Evolutionary conservation across 352 stramenopile genomes (phyloP).

Genomic region (Phytophthora niederhauseri): DNA sequence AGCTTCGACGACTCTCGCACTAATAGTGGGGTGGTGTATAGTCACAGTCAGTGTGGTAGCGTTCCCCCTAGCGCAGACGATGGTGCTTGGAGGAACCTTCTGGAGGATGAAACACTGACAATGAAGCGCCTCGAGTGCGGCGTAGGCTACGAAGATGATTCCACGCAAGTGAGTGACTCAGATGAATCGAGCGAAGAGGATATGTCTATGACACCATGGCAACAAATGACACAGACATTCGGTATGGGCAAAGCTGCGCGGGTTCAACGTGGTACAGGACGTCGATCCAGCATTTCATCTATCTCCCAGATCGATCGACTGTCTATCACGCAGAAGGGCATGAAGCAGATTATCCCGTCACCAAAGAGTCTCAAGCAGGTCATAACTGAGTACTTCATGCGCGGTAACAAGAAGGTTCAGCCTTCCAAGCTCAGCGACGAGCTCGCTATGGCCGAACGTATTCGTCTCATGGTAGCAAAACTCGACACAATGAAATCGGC

Average conservation of each 20-base stretch:
- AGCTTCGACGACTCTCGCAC: constrained; percentile 26
- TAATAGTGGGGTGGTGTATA: constrained; percentile 6
- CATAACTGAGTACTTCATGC: constrained; percentile 65
- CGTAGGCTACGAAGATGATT: constrained; percentile 79
- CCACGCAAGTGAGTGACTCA: constrained; percentile 84
- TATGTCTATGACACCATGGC: constrained; percentile 82
- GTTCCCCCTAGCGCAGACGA: not conserved
- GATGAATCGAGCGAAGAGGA: constrained; percentile 79
- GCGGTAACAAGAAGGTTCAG: constrained; percentile 75
- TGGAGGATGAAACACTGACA: constrained; percentile 49
- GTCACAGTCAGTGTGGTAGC: not conserved
- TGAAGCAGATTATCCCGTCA: constrained; percentile 54
- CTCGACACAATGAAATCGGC: constrained; percentile 35
- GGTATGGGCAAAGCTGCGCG: constrained; percentile 60
- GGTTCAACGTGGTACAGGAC: constrained; percentile 32
- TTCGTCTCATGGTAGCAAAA: constrained; percentile 45
- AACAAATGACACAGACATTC: constrained; percentile 87
- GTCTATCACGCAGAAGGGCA: constrained; percentile 56
- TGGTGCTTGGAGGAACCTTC: constrained; percentile 33
- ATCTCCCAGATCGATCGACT: constrained; percentile 67
- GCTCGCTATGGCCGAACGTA: constrained; percentile 36
- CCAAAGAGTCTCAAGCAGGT: constrained; percentile 67
- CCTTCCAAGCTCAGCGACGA: constrained; percentile 39
- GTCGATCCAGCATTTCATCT: constrained; percentile 67
- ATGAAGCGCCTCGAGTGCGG: constrained; percentile 80